Evolutionary conservation across 192 early-diverging fungal genomes (phyloP).

Genomic region (Rhizoclosmatium sp.): DNA sequence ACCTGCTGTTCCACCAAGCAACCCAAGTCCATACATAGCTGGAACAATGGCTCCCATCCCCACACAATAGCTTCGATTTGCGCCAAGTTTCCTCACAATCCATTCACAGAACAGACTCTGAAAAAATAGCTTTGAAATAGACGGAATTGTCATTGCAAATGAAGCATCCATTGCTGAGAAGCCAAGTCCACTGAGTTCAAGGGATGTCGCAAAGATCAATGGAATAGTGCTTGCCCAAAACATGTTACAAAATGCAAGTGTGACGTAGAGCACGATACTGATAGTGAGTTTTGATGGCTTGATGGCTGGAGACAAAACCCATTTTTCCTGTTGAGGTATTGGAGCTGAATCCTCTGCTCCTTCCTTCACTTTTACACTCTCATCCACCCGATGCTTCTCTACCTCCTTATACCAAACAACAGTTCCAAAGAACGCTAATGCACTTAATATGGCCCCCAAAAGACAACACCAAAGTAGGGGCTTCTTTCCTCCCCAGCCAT

Average conservation of each 20-base stretch:
- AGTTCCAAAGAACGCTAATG: neutral
- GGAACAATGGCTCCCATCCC: constrained; percentile 40
- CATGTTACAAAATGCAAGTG: constrained; percentile 57
- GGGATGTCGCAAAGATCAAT: constrained; percentile 49
- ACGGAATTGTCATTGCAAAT: constrained; percentile 39
- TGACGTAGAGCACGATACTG: constrained; percentile 45
- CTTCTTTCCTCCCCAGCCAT: no score
- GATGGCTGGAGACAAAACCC: neutral
- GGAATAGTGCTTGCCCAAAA: constrained; percentile 49
- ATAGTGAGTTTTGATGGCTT: constrained; percentile 20
- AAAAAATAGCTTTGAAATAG: constrained; percentile 45
- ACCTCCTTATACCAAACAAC: neutral
- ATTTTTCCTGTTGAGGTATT: neutral
- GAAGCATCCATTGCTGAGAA: constrained; percentile 34
- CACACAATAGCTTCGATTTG: constrained; percentile 15
- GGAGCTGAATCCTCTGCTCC: neutral
- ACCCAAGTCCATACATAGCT: constrained; percentile 21
- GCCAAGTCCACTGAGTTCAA: constrained; percentile 26
- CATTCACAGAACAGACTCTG: constrained; percentile 44
- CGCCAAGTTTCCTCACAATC: constrained; percentile 25
- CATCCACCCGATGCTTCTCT: neutral
- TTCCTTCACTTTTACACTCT: neutral
- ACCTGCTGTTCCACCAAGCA: constrained; percentile 13
- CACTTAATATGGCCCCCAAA: neutral
- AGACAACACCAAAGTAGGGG: neutral